Conservation (phyloP, 2,329 filamentous ascomycete species). For the Tolypocladium sp. region DNA sequence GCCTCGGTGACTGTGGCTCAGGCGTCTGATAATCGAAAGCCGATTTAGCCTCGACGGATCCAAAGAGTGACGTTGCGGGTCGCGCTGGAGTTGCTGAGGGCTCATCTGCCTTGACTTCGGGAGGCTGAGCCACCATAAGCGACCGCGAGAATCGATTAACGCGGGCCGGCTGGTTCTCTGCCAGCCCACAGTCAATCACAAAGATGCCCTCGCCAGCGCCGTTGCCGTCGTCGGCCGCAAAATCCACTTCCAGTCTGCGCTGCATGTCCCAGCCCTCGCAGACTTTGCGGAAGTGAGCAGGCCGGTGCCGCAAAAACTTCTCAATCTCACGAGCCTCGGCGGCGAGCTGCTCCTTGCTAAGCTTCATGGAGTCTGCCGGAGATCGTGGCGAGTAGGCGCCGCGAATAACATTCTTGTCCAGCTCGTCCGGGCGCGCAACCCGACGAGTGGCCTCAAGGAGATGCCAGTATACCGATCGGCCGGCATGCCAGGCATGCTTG, state of each 20-base stretch:
- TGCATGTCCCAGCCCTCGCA: conserved; percentile 92
- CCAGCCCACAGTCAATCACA: conserved; percentile 64
- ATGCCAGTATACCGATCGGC: conserved; percentile 72
- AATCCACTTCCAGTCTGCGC: conserved; percentile 77
- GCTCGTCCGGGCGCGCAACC: conserved; percentile 60
- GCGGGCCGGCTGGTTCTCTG: conserved; percentile 39
- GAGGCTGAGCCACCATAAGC: conserved; percentile 9
- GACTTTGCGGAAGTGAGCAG: conserved; percentile 66
- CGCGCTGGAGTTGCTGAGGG: conserved; percentile 2
- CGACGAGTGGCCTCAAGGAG: conserved; percentile 72
- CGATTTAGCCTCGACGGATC: conserved; percentile 3
- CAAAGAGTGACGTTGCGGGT: conserved; percentile 20
- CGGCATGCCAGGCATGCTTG: conserved; percentile 69
- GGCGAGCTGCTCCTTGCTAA: conserved; percentile 59
- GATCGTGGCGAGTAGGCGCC: conserved; percentile 76
- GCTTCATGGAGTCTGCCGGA: conserved; percentile 62
- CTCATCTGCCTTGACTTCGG: conserved; percentile 2
- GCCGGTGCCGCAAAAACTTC: conserved; percentile 60
- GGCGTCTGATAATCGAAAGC: conserved; percentile 4
- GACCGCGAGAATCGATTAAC: conserved; percentile 35
- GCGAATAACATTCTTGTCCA: conserved; percentile 55
- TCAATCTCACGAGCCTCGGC: conserved; percentile 80
- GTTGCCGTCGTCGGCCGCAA: conserved; percentile 69
- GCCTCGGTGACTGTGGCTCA: conserved; percentile 11
- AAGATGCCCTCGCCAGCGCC: conserved; percentile 70